Evolutionary conservation across 116 monocot species (phyloP), one percentile per base, ranked within the genome.

Genomic region (Zostera marina): DNA sequence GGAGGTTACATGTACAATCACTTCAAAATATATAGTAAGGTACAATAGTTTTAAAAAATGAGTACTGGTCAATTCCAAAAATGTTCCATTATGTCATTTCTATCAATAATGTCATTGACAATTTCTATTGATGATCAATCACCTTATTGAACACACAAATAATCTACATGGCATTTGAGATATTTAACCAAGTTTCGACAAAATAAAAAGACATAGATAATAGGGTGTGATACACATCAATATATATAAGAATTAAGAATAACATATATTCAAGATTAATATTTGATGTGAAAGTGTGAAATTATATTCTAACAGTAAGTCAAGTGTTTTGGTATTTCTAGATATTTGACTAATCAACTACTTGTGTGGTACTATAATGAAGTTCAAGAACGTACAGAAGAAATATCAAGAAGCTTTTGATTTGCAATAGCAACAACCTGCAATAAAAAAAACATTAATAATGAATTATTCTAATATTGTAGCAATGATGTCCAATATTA

Each of bases 341-440:
- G 5, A 32, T 32, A 22, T 20, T 22, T 22, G 22, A 51, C 9
- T 49, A 56, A n/a, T 12, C 12, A 53, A 53, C 25, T 22, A 11
- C n/a, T 1, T 9, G 25, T 24, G 25, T 53, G 53, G 53, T 53
- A 12, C 22, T 11, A 23, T 24, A 53, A 24, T 22, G 8, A 21
- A 11, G 22, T 53, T 17, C 5, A 44, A 38, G n/a, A 47, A 68
- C 82, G 76, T 68, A 91, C 93, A 57, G 79, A 65, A 73, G 88
- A 71, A 64, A 93, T 70, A 11, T 67, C 68, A 61, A 93, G 93
- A 75, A 93, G 84, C 74, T 73, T 87, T 73, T 87, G 81, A 65
- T 93, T 93, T 61, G 81, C 93, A 22, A 87, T 59, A 32, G 93
- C 87, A 49, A 93, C 93, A 57, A 93, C 93, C 93, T 93, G 73